Conservation (phyloP, 1,139 yeast genomes). For the Geotrichum histeridarum region DNA sequence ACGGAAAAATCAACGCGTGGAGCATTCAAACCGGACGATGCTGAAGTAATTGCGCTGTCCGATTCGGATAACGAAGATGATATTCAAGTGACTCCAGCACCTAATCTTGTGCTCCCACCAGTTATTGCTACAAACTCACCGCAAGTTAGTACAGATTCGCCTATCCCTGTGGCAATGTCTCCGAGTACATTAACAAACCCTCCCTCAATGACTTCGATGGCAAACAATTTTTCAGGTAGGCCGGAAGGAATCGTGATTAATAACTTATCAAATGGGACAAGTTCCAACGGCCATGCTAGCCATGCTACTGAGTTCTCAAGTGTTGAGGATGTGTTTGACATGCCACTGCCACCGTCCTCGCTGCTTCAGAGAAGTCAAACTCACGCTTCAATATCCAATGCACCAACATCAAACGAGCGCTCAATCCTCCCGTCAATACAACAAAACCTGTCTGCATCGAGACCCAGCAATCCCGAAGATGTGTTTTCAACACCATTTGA, state of each 20-base stretch:
- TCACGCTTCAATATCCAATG: background rate
- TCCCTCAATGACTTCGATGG: background rate
- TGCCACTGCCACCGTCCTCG: conserved; percentile 5
- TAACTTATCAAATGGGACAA: too few species aligned
- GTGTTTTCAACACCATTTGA: conserved; percentile 13
- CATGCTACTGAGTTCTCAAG: background rate
- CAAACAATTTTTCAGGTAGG: too few species aligned
- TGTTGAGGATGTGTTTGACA: conserved; percentile 3
- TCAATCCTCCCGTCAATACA: background rate
- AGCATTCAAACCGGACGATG: conserved; percentile 6
- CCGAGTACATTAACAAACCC: background rate
- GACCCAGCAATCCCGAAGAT: background rate
- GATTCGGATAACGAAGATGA: conserved; percentile 19
- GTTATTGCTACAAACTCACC: background rate
- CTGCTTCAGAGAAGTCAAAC: background rate
- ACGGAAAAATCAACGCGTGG: conserved; percentile 27
- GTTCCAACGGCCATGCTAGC: too few species aligned
- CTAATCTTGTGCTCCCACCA: background rate
- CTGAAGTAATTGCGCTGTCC: conserved; percentile 34
- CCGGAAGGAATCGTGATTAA: too few species aligned
- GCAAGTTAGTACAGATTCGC: background rate
- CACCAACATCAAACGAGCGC: background rate
- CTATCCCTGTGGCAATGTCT: background rate
- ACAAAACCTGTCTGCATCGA: background rate
- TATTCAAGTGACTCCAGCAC: background rate